Evolutionary conservation across 176 grass and related monocot genomes (phyloP), one percentile per base, ranked within the genome.

Genomic region (Cenchrus purpureus): DNA sequence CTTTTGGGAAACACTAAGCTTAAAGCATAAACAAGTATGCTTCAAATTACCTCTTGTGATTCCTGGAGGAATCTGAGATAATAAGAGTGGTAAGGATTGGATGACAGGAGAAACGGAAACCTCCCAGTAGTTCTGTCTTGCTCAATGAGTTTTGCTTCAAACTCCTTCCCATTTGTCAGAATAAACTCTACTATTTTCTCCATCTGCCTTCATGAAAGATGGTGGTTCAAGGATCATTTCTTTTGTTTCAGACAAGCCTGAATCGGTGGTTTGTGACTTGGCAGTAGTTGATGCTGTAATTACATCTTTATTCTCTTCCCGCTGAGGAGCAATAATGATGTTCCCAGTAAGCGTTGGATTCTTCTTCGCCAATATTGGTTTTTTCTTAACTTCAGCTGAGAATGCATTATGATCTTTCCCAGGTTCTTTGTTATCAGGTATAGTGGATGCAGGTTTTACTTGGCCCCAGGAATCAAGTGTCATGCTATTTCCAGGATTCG

Each of bases 171-270:
- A 25, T 98, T 98, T 77, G 86, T 95, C 20, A 90, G 57, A 89
- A 98, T 91, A 46, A 98, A 95, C 66, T 98, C 97, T 16, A 95
- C 86, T 83, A 98, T 99, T 83, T 99, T 99, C 54, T 99, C 91
- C 88, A 99, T 94, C 13, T 90, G 32, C 82, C 66, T 94, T 96
- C 78, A 99, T 72, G 79, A 90, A 91, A 53, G 93, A 94, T 80
- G 93, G 91, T 76, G 93, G 97, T 68, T 99, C 97, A 92, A 96
- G 88, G 29, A 95, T 85, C 64, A 94, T 60, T 65, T 85, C 76
- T 78, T 91, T 89, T 77, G 48, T 80, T 83, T 92, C 90, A 76
- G 84, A 73, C 58, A 82, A 84, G 50, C 73, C 69, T 63, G 72
- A 83, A 8, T 86, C 88, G 59, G 54, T 46, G 74, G 50, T 83